These are phyloP conservation scores for Oleoguttula mirabilis DNA, from an alignment of 495 filamentous ascomycete genomes.

Conservation along the genomic window DNA sequence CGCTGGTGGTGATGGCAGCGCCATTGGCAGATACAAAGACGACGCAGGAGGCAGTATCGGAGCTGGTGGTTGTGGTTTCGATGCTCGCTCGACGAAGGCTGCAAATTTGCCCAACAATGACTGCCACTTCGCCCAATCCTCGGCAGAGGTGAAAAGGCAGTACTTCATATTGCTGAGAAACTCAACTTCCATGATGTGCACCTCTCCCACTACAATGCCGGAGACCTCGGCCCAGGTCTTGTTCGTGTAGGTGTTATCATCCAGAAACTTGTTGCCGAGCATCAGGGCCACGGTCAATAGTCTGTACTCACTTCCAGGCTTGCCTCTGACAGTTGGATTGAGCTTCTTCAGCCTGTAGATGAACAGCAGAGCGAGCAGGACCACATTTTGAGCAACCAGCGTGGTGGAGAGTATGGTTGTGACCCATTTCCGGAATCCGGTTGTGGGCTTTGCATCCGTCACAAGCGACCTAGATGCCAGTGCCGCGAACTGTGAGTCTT, in stretches of 20 bases:
- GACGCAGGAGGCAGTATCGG: slow-evolving; percentile 38
- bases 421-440: slow-evolving; percentile 88
- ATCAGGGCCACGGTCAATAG: slow-evolving; percentile 92
- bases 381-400: slow-evolving; percentile 93
- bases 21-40: slow-evolving; percentile 31
- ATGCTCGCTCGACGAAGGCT: slow-evolving; percentile 63
- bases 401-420: slow-evolving; percentile 82
- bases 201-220: slow-evolving; percentile 83
- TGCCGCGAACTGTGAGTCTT: slow-evolving; percentile 44
- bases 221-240: slow-evolving; percentile 99
- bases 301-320: slow-evolving; percentile 89
- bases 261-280: slow-evolving; percentile 98
- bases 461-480: slow-evolving; percentile 44
- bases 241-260: slow-evolving; percentile 99
- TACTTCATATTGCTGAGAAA: slow-evolving; percentile 99
- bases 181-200: slow-evolving; percentile 99
- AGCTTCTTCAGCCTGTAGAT: slow-evolving; percentile 84
- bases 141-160: slow-evolving; percentile 69
- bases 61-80: slow-evolving; percentile 25
- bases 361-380: slow-evolving; percentile 81
- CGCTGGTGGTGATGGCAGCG: slow-evolving; percentile 44
- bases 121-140: slow-evolving; percentile 80
- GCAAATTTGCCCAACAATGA: slow-evolving; percentile 63
- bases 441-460: slow-evolving; percentile 59
- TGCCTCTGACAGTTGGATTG: slow-evolving; percentile 77